These are phyloP conservation scores for Nakazawaea siamensis DNA, from an alignment of 805 yeast species.

Conservation along the genomic window DNA sequence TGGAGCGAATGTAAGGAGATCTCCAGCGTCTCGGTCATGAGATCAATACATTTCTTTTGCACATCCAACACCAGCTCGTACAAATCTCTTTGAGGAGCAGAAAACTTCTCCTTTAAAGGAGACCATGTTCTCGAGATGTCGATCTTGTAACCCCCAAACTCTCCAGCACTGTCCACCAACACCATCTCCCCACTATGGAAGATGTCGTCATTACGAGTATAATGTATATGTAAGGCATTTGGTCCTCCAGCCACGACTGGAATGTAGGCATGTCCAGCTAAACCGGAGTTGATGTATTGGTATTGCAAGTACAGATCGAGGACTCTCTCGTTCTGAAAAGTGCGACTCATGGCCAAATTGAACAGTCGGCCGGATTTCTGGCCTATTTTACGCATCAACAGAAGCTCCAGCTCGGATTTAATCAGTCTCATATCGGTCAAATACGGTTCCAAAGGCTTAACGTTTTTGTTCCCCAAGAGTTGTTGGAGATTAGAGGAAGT, in stretches of 20 bases:
- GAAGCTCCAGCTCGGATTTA: conserved; percentile 72
- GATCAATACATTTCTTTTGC: conserved; percentile 66
- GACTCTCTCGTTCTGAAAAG: conserved; percentile 66
- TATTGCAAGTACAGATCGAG: conserved; percentile 77
- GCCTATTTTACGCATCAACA: conserved; percentile 76
- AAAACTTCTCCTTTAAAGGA: conserved; percentile 70
- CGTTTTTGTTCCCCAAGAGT: conserved; percentile 24
- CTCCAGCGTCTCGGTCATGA: conserved; percentile 47
- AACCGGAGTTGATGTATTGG: conserved; percentile 77
- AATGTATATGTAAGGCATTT: conserved; percentile 87
- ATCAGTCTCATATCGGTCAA: conserved; percentile 49
- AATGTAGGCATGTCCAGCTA: conserved; percentile 82
- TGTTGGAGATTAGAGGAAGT: conserved; percentile 18
- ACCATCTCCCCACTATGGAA: conserved; percentile 74
- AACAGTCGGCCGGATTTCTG: conserved; percentile 76
- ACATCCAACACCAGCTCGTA: conserved; percentile 85
- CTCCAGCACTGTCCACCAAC: conserved; percentile 92
- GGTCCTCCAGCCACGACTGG: conserved; percentile 96
- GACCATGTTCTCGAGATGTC: conserved; percentile 94
- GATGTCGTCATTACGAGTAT: conserved; percentile 84
- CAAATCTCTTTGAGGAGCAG: conserved; percentile 73
- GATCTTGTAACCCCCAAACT: conserved; percentile 87
- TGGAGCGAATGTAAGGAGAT: conserved; percentile 70
- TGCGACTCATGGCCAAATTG: conserved; percentile 68
- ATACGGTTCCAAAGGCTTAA: conserved; percentile 33